phyloP scores from a whole-genome alignment of 129 eudicot genomes.

The Logfia minima region DNA sequence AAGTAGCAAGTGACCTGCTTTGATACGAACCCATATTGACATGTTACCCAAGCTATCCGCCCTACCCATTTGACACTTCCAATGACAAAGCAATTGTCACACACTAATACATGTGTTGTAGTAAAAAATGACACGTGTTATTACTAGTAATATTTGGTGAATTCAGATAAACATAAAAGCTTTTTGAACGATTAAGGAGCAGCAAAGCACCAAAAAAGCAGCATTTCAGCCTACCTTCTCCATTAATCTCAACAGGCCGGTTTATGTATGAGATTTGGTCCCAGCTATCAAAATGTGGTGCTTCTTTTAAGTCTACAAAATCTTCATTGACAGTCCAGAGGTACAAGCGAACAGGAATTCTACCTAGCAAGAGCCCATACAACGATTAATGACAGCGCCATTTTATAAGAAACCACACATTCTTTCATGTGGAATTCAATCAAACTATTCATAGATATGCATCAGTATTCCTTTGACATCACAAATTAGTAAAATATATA shows the following conservation, averaged over 20 bases:
- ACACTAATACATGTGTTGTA: background rate
- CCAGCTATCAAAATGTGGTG: conserved; percentile 78
- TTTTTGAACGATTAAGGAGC: background rate
- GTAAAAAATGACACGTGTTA: background rate
- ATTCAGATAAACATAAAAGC: no score
- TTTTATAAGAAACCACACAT: background rate
- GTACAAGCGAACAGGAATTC: conserved; percentile 88
- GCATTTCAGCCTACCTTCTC: conserved; percentile 55
- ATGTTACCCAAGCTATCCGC: background rate
- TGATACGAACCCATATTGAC: background rate
- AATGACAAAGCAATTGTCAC: background rate
- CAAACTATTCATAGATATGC: background rate
- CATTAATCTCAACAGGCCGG: conserved; percentile 69
- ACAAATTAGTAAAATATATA: background rate
- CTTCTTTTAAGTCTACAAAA: conserved; percentile 68
- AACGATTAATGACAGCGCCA: conserved; percentile 1
- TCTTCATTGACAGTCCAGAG: conserved; percentile 50
- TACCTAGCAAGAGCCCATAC: conserved; percentile 52
- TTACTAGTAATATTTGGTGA: background rate
- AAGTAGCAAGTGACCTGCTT: background rate
- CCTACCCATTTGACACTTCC: background rate
- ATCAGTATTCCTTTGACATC: conserved; percentile 7
- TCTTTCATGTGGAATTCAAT: background rate
- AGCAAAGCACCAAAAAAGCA: background rate
- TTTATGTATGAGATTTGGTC: conserved; percentile 82